A percentile compares a stretch with the other conserved stretches of the same genome.
These are phyloP conservation scores for Lactarius vividus DNA, from an alignment of 768 basidiomycete genomes.

Conservation along the genomic window DNA sequence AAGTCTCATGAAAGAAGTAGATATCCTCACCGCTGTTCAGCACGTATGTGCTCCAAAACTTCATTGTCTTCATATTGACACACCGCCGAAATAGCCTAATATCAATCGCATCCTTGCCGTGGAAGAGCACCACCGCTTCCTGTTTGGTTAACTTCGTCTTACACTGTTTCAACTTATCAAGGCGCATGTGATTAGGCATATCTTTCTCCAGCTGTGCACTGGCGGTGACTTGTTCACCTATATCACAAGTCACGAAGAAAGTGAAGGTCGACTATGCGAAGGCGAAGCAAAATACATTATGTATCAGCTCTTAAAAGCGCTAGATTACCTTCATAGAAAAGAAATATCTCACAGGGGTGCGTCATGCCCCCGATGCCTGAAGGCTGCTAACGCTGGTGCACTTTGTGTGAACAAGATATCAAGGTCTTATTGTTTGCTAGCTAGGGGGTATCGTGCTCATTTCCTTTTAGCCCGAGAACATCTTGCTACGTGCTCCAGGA, in stretches of 20 bases:
- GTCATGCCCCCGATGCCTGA: slow-evolving; percentile 21
- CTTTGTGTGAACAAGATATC: slow-evolving; percentile 45
- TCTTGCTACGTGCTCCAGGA: slow-evolving; percentile 73
- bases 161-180: neutral
- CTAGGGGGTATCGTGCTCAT: neutral
- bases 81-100: slow-evolving; percentile 53
- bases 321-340: slow-evolving; percentile 67
- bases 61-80: neutral
- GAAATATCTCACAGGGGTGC: slow-evolving; percentile 78
- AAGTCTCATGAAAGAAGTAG: slow-evolving; percentile 75
- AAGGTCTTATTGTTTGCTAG: slow-evolving; percentile 44
- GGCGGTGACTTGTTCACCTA: slow-evolving; percentile 89
- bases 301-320: slow-evolving; percentile 71
- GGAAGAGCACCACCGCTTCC: slow-evolving; percentile 57
- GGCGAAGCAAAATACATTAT: slow-evolving; percentile 83
- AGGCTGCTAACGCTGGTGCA: slow-evolving; percentile 1
- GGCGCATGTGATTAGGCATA: slow-evolving; percentile 47
- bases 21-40: slow-evolving; percentile 63
- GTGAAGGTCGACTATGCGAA: slow-evolving; percentile 56
- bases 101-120: slow-evolving; percentile 77
- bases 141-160: slow-evolving; percentile 39
- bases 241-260: slow-evolving; percentile 58
- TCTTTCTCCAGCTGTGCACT: slow-evolving; percentile 82
- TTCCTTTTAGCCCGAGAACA: slow-evolving; percentile 70
- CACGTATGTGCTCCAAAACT: slow-evolving; percentile 49